Evolutionary conservation across 768 basidiomycete genomes (phyloP).

Genomic region (Neoboletus magnificus): DNA sequence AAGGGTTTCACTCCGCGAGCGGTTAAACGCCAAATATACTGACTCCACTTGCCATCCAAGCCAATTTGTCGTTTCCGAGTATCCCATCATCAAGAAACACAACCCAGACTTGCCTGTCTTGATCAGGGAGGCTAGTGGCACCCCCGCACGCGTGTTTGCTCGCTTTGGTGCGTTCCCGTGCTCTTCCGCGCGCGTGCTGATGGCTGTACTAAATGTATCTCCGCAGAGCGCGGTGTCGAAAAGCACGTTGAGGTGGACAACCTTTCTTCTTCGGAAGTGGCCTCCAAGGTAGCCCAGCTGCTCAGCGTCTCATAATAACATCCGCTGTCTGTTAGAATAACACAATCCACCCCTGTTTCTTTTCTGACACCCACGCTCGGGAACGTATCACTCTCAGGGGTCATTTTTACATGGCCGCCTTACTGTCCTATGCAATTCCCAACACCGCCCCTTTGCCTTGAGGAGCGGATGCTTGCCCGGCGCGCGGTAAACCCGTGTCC

Average conservation of each 20-base stretch:
- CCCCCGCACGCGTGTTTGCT: constrained; percentile 80
- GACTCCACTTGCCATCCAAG: constrained; percentile 36
- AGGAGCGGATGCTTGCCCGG: constrained; percentile 14
- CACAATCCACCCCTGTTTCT: constrained; percentile 5
- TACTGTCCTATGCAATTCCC: background rate
- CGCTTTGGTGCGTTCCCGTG: constrained; percentile 65
- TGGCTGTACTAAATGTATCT: constrained; percentile 16
- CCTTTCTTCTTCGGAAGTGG: constrained; percentile 68
- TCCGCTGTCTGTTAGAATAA: background rate
- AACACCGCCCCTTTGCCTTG: constrained; percentile 20
- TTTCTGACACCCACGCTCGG: background rate
- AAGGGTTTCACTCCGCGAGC: background rate
- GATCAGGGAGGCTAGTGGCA: constrained; percentile 76
- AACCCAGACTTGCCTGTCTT: constrained; percentile 85
- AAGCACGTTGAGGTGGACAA: constrained; percentile 78
- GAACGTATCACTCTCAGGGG: background rate
- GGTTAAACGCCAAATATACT: background rate
- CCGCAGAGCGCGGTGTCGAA: constrained; percentile 73
- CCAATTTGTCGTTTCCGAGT: constrained; percentile 74
- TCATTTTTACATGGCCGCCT: background rate
- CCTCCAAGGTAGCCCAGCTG: constrained; percentile 64
- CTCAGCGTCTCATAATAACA: constrained; percentile 34
- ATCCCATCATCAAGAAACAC: constrained; percentile 72
- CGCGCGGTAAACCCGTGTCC: constrained; percentile 21
- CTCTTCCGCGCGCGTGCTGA: constrained; percentile 6